Conservation (phyloP, 129 eudicot genomes). For the Flaveria linearis region DNA sequence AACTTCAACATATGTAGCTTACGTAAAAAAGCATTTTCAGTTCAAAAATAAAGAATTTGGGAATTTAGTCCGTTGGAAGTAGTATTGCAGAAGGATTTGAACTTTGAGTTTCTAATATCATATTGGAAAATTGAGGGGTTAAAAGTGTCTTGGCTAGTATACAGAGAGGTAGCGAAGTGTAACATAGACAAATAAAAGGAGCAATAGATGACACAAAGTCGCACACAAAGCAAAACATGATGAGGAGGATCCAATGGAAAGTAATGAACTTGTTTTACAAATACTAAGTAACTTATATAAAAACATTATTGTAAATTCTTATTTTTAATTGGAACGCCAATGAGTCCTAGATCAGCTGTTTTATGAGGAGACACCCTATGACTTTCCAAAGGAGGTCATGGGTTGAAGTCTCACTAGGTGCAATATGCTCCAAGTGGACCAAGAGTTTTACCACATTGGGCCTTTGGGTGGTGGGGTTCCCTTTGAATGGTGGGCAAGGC, state of each 20-base stretch:
- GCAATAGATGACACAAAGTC: constrained; percentile 12
- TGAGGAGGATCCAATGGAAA: constrained; percentile 38
- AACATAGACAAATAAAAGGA: constrained; percentile 18
- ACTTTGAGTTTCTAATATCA: not conserved
- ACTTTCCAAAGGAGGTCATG: too few species aligned
- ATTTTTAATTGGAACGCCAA: not conserved
- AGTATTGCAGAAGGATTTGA: too few species aligned
- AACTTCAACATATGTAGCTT: not conserved
- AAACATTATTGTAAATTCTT: not conserved
- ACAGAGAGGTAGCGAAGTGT: constrained; percentile 15
- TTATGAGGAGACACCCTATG: too few species aligned
- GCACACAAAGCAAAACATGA: constrained; percentile 26
- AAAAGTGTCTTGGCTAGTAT: not conserved
- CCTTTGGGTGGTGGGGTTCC: too few species aligned
- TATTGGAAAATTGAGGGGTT: not conserved
- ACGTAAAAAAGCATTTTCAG: not conserved
- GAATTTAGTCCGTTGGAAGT: too few species aligned
- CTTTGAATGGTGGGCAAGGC: too few species aligned
- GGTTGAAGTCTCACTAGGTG: too few species aligned
- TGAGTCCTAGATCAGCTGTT: too few species aligned
- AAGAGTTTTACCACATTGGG: too few species aligned
- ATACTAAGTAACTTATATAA: not conserved
- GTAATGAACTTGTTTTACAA: not conserved
- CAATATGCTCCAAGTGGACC: too few species aligned
- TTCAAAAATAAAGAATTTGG: too few species aligned